Evolutionary conservation across 768 basidiomycete species (phyloP), one percentile per base, ranked within the genome.

Genomic region (Tricholoma terreum): DNA sequence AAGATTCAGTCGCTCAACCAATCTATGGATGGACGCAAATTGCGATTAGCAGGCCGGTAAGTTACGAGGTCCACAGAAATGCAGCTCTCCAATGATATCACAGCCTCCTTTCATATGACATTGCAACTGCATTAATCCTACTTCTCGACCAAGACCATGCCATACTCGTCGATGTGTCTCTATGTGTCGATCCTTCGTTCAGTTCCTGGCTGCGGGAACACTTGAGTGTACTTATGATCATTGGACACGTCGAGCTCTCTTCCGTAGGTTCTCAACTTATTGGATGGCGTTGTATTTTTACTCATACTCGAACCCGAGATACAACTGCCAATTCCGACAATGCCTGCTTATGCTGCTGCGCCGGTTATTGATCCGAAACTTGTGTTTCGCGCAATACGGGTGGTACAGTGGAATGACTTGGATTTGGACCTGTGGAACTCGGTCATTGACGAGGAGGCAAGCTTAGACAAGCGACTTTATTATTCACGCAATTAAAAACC

Each of bases 41-140:
- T 87, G 59, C 76, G 85, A 56, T 69, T 87, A 48, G 81, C 82
- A 22, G 86, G 84, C 62, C 74, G 81, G 86, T 86, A 68, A 57
- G 79, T 66, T 12, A 21, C 11, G 21, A 19, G 33, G 11, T 14
- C 10, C 49, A 52, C 49, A 57, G 58, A 46, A 19, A 27, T 43
- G 43, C 56, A 10, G 30, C 50, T 45, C 33, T 55, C 31, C 17
- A 31, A 19, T 40, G 27, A 51, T 36, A 35, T 22, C 34, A 46
- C 38, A 89, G 87, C 63, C 73, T 87, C 60, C 74, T 86, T 34
- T 74, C 78, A 30, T 85, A 86, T 65, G 84, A 87, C 58, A 71
- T 73, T 12, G 62, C 68, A 8, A 77, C 76, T 36, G 78, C 77
- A 3, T 67, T 80, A 12, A 69, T 81, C 12, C 57, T 84, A 19